Evolutionary conservation across 345 rosid genomes (phyloP), one percentile per base, ranked within the genome.

Genomic region (Hypericum androsaemum): DNA sequence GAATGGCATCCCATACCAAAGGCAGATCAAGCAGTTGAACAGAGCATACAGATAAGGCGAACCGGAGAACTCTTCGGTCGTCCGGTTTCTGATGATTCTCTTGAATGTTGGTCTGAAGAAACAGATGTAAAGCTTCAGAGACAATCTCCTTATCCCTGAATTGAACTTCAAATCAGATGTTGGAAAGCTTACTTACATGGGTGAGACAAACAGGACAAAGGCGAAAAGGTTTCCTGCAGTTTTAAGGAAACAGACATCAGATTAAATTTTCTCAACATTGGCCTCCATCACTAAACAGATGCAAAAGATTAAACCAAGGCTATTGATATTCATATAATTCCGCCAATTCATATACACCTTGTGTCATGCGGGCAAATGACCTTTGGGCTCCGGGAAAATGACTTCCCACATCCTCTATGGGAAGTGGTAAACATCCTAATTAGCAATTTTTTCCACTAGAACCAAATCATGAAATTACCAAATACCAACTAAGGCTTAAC

Each of bases 1-100:
- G 10, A 75, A 12, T 1, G 86, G 86, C 68, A 55, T 48, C 22
- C 86, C 79, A 54, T 75, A 80, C 82, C 82, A 80, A 11, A 77
- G 62, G 32, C 80, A 71, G 37, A 80, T 72, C 75, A 77, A 66
- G 70, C 79, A 73, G 62, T 75, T 80, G 62, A 80, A 60, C 7
- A 80, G 72, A 5, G 74, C 58, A 49, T 64, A 77, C 32, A 80
- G 16, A 51, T 74, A 77, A 14, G 86, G 82, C 66, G 65, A 64
- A 39, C 76, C 80, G 0, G 77, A 74, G 69, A 80, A 77, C 47
- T 72, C 74, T 39, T 80, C 82, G 7, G 82, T 77, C 9, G 82
- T 72, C 15, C 47, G 53, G 54, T 76, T 80, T 58, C 61, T 66
- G 38, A 68, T 64, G 8, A 80, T 77, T 69, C 82, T 80, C 61